Evolutionary conservation across 371 early-diverging fungal genomes (phyloP).

Genomic region (Mucor indicus): DNA sequence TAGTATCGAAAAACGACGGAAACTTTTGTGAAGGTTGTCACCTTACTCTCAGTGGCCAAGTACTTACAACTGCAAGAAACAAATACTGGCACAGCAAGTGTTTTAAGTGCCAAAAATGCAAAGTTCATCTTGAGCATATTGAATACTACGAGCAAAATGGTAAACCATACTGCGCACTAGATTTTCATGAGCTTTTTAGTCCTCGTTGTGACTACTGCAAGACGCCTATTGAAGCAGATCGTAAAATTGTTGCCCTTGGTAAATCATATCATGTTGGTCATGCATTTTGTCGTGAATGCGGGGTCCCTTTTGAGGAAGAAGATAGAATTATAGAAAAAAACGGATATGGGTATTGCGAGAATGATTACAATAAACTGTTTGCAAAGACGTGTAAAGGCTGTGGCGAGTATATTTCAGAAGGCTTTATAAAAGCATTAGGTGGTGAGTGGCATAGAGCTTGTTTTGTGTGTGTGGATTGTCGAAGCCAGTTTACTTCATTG

Average conservation of each 20-base stretch:
- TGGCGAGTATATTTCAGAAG: slow-evolving; percentile 55
- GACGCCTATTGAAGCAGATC: slow-evolving; percentile 65
- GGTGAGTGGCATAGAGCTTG: slow-evolving; percentile 71
- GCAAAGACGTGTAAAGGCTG: slow-evolving; percentile 64
- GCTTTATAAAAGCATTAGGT: slow-evolving; percentile 58
- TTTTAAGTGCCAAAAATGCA: slow-evolving; percentile 70
- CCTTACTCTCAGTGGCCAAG: slow-evolving; percentile 48
- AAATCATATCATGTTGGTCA: slow-evolving; percentile 71
- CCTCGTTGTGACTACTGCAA: slow-evolving; percentile 65
- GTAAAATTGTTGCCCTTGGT: slow-evolving; percentile 62
- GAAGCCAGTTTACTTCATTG: slow-evolving; percentile 42
- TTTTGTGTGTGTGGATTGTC: slow-evolving; percentile 68
- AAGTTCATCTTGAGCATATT: slow-evolving; percentile 54
- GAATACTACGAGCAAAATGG: slow-evolving; percentile 66
- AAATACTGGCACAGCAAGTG: slow-evolving; percentile 71
- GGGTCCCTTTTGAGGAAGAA: slow-evolving; percentile 56
- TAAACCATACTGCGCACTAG: slow-evolving; percentile 58
- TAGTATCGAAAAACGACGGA: too few relatives aligned
- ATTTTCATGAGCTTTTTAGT: slow-evolving; percentile 66
- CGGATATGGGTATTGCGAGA: slow-evolving; percentile 74
- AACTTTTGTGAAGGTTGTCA: slow-evolving; percentile 57
- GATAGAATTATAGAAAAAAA: slow-evolving; percentile 65
- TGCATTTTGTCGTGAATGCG: slow-evolving; percentile 79
- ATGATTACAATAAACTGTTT: slow-evolving; percentile 65
- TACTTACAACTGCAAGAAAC: slow-evolving; percentile 64